A percentile compares a stretch with the other conserved stretches of the same genome.
Evolutionary conservation across 192 early-diverging fungal genomes (phyloP).

Genomic region (Backusella luteola): DNA sequence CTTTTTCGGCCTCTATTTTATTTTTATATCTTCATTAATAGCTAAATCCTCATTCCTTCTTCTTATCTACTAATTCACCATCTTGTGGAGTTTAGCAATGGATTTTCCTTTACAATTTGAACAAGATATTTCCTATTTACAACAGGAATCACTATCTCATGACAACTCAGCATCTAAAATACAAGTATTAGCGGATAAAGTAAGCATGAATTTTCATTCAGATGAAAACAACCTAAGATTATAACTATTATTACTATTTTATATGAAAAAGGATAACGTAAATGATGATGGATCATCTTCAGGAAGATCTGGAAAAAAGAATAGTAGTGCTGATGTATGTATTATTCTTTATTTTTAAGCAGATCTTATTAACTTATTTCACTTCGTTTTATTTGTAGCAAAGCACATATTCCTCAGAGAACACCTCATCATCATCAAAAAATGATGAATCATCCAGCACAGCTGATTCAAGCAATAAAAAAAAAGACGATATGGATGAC

Average conservation of each 20-base stretch:
- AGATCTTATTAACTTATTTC: not conserved
- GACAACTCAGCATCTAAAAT: not conserved
- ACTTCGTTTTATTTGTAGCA: not conserved
- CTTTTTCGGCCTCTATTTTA: not conserved
- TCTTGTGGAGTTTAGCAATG: not conserved
- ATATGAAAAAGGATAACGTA: not conserved
- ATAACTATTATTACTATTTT: not conserved
- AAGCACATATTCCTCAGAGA: not conserved
- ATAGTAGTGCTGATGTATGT: not conserved
- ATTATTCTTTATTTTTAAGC: not conserved
- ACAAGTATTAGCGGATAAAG: not conserved
- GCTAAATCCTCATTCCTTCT: not conserved
- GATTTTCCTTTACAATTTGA: not conserved
- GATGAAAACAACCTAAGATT: not conserved
- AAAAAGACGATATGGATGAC: not conserved
- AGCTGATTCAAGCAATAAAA: not conserved
- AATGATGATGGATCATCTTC: not conserved
- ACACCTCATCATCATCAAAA: not conserved
- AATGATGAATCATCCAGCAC: not conserved
- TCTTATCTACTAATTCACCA: not conserved
- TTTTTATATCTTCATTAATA: not conserved
- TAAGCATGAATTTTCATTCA: not conserved
- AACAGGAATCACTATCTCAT: not conserved
- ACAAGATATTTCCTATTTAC: not conserved
- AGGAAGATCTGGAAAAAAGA: not conserved